These are phyloP conservation scores for Secale cereale DNA, from an alignment of 176 grass and related monocot species.

Conservation along the genomic window DNA sequence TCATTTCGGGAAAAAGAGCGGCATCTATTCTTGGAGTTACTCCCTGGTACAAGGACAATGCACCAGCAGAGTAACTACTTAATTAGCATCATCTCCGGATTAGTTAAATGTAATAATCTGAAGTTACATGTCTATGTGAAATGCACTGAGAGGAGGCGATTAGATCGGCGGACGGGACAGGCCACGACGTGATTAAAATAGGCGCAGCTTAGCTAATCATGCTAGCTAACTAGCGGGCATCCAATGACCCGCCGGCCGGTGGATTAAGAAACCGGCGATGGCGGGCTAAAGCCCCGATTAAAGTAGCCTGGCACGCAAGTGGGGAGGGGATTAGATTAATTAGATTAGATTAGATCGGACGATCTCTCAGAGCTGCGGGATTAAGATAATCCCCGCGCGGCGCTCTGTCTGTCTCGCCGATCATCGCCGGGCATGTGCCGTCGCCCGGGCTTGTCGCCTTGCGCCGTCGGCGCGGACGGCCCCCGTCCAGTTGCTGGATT, in stretches of 20 bases:
- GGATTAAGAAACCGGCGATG: constrained; percentile 27
- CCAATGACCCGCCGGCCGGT: constrained; percentile 17
- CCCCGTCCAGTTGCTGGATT: background rate
- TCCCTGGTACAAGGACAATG: background rate
- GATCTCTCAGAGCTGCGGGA: constrained; percentile 1
- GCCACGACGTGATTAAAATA: background rate
- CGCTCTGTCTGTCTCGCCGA: constrained; percentile 52
- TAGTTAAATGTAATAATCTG: no score
- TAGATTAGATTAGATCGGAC: background rate
- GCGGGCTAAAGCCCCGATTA: constrained; percentile 35
- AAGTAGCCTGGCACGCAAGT: constrained; percentile 34
- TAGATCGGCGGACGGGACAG: background rate
- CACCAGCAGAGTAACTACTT: background rate
- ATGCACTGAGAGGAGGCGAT: background rate
- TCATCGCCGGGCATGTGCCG: constrained; percentile 47
- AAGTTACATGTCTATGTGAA: background rate
- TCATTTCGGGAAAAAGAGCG: background rate
- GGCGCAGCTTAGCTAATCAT: background rate
- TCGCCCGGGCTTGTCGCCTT: constrained; percentile 29
- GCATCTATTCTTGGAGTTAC: constrained; percentile 1
- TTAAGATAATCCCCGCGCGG: constrained; percentile 52
- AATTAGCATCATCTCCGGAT: background rate
- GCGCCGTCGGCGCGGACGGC: background rate
- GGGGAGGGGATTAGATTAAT: constrained; percentile 29
- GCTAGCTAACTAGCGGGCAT: constrained; percentile 6